Evolutionary conservation across 2,329 filamentous ascomycete species (phyloP).

Genomic region (Pezicula rhizophila): DNA sequence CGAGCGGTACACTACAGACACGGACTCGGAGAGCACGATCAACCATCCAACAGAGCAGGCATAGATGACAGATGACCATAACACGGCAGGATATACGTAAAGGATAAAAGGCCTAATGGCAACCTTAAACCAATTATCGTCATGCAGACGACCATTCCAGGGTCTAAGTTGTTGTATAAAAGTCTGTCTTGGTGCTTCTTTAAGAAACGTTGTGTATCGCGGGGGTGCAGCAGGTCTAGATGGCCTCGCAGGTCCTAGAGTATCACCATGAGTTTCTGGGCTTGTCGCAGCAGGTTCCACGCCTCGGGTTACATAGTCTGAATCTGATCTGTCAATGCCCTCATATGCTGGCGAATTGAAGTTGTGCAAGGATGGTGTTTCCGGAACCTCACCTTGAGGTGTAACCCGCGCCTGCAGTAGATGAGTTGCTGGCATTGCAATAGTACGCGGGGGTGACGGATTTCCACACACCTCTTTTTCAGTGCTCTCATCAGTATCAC

Average conservation of each 20-base stretch:
- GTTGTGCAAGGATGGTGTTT: constrained; percentile 29
- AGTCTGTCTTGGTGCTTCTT: constrained; percentile 59
- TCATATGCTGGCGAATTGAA: constrained; percentile 31
- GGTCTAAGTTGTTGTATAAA: constrained; percentile 69
- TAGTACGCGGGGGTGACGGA: not conserved
- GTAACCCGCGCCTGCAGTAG: constrained; percentile 8
- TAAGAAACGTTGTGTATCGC: constrained; percentile 65
- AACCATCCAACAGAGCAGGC: constrained; percentile 88
- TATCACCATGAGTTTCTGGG: not conserved
- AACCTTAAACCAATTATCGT: constrained; percentile 75
- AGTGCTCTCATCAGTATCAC: constrained; percentile 10
- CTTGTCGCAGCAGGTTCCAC: not conserved
- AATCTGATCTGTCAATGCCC: constrained; percentile 14
- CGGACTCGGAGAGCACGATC: constrained; percentile 86
- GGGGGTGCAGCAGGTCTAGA: not conserved
- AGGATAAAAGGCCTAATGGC: constrained; percentile 77
- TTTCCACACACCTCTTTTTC: not conserved
- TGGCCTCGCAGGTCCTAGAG: not conserved
- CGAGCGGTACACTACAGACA: constrained; percentile 72
- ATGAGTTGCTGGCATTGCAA: constrained; percentile 3
- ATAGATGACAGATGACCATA: constrained; percentile 85
- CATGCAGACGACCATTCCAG: constrained; percentile 71
- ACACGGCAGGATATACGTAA: constrained; percentile 78
- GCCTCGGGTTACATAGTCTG: constrained; percentile 9
- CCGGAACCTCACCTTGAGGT: constrained; percentile 17